Base-by-base conservation (phyloP, 495 filamentous ascomycete genomes). In the Neurospora sp. region DNA sequence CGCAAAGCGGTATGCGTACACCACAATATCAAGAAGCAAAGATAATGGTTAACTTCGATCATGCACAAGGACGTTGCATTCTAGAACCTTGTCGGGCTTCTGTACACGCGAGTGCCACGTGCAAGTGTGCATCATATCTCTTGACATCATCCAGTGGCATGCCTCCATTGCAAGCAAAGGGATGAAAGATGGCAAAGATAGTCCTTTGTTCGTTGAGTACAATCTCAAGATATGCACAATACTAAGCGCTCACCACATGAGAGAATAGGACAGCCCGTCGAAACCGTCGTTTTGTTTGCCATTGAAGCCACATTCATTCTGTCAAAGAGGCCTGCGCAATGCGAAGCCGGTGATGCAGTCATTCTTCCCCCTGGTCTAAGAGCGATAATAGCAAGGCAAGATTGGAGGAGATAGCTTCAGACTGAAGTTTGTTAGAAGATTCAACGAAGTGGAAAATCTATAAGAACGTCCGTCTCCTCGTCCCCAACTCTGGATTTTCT, bases 161-260 rank as follows among this genome's bases (percentile, higher is more conserved):
- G 68, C n/a, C 68, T 41, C 37, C 68, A 39, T 69, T 27, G 39
- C 8, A 41, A 41, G 68, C 35, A 44, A 69, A 69, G 68, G 68
- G 39, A 41, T 69, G 39, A 27, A 69, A 69, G 18, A 69, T 38
- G 39, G 39, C 39, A 69, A 10, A 39, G 22, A 41, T 69, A 20
- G 14, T 35, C 14, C 71, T 69, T 75, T 76, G 73, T 72, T 42
- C 10, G 18, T 20, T 14, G 65, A 72, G 73, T 10, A 80, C 75
- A 78, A 81, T 78, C 77, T 70, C 71, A 80, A 77, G 73, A 59
- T 35, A 39, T 35, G 68, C 38, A 80, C 75, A 79, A 79, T 81
- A 76, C 73, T 74, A 80, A 79, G 71, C 38, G 53, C 53, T 65
- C 53, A 35, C 27, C 53, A 35, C 53, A 65, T 65, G 53, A 35